Evolutionary conservation across 805 yeast species (phyloP).

Genomic region (Wickerhamomyces alni): DNA sequence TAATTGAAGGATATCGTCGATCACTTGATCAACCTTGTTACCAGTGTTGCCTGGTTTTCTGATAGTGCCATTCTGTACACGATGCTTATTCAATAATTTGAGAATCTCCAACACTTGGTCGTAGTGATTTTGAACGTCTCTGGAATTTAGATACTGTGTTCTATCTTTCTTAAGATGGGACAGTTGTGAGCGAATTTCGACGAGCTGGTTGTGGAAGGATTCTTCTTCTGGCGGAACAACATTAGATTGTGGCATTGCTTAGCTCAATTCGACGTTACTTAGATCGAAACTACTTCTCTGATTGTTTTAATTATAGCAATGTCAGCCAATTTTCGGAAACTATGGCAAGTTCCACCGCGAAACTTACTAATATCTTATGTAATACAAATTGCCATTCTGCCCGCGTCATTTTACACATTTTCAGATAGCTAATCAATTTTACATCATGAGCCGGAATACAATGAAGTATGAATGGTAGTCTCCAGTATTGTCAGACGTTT

Average conservation of each 20-base stretch:
- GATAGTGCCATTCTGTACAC: conserved; percentile 25
- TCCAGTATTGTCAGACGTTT: no score
- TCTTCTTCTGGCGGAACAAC: conserved; percentile 32
- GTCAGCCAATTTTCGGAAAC: background rate
- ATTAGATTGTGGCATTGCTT: conserved; percentile 25
- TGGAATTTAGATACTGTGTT: conserved; percentile 56
- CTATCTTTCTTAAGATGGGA: conserved; percentile 57
- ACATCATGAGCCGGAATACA: no score
- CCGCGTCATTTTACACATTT: no score
- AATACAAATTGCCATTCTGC: background rate
- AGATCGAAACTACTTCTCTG: background rate
- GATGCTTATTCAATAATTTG: conserved; percentile 44
- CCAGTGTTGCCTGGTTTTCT: conserved; percentile 19
- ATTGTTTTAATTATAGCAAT: background rate
- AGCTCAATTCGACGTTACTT: background rate
- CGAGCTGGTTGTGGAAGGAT: conserved; percentile 32
- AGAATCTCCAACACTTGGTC: conserved; percentile 49
- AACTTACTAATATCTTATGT: no score
- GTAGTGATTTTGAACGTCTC: conserved; percentile 58
- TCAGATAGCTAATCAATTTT: no score
- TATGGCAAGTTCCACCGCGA: no score
- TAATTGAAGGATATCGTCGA: conserved; percentile 88
- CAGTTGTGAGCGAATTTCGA: conserved; percentile 36
- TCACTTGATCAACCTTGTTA: conserved; percentile 58
- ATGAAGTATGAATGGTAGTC: no score